These are phyloP conservation scores for Colletotrichum godetiae DNA, from an alignment of 2,329 filamentous ascomycete species.

Conservation along the genomic window DNA sequence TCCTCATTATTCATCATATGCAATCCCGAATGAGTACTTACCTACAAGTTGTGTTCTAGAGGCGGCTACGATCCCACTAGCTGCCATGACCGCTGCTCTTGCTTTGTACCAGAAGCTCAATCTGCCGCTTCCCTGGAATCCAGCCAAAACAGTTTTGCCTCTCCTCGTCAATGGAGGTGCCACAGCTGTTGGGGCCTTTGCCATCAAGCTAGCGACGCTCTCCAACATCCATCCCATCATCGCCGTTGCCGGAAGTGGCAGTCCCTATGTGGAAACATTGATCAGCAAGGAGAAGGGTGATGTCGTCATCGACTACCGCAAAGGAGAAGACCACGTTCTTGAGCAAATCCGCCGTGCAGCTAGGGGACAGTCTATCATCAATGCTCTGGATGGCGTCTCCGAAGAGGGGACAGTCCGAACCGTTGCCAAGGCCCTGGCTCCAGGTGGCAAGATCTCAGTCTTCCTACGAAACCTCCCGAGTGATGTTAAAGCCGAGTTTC, in stretches of 20 bases:
- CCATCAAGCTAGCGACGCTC: slow-evolving; percentile 63
- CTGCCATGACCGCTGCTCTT: slow-evolving; percentile 53
- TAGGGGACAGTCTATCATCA: background rate
- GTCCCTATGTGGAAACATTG: slow-evolving; percentile 28
- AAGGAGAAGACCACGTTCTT: slow-evolving; percentile 6
- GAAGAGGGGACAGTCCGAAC: background rate
- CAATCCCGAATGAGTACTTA: no score
- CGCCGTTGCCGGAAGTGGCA: slow-evolving; percentile 60
- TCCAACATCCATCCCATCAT: slow-evolving; percentile 70
- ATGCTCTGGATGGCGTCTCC: background rate
- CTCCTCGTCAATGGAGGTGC: slow-evolving; percentile 62
- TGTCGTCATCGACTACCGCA: slow-evolving; percentile 38
- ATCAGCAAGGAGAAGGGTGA: slow-evolving; percentile 38
- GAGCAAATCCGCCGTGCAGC: background rate
- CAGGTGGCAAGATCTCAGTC: background rate
- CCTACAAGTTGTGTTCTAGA: slow-evolving; percentile 23
- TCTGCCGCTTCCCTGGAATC: slow-evolving; percentile 61
- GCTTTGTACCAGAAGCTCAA: slow-evolving; percentile 59
- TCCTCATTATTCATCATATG: background rate
- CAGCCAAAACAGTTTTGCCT: slow-evolving; percentile 39
- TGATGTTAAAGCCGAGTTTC: background rate
- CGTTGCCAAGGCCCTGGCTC: background rate
- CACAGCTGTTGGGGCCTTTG: slow-evolving; percentile 66
- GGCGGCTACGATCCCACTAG: slow-evolving; percentile 52
- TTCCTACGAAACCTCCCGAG: background rate